phyloP scores from a whole-genome alignment of 2,329 filamentous ascomycete species.

The Mariannaea elegans region DNA sequence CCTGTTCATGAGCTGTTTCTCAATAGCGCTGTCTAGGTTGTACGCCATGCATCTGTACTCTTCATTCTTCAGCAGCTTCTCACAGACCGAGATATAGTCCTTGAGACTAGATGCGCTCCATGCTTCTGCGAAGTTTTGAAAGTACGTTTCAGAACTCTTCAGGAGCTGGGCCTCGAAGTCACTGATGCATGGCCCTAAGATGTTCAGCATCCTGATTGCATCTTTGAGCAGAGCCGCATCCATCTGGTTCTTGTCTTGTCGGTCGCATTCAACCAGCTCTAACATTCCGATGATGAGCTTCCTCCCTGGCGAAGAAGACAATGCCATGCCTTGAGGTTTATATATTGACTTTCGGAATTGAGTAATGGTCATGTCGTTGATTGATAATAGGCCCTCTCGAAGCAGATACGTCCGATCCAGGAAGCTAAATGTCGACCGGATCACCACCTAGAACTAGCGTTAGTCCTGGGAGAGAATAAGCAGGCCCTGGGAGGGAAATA shows the following conservation, averaged over 20 bases:
- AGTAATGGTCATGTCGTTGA: slow-evolving; percentile 82
- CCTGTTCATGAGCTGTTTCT: slow-evolving; percentile 75
- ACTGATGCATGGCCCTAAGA: slow-evolving; percentile 82
- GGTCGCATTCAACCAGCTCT: slow-evolving; percentile 77
- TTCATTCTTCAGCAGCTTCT: slow-evolving; percentile 76
- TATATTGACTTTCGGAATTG: slow-evolving; percentile 75
- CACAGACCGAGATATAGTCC: slow-evolving; percentile 77
- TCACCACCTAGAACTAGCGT: slow-evolving; percentile 64
- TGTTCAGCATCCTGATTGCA: slow-evolving; percentile 82
- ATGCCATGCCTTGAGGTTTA: slow-evolving; percentile 36
- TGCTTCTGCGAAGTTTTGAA: slow-evolving; percentile 73
- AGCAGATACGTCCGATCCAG: slow-evolving; percentile 90
- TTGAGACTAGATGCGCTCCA: slow-evolving; percentile 72
- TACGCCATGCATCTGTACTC: slow-evolving; percentile 80
- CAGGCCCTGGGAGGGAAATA: slow-evolving; percentile 49
- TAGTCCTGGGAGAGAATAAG: background rate
- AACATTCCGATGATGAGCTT: slow-evolving; percentile 67
- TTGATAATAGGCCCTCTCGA: slow-evolving; percentile 72
- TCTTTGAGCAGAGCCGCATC: slow-evolving; percentile 75
- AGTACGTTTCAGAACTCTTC: slow-evolving; percentile 71
- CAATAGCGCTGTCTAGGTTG: slow-evolving; percentile 84
- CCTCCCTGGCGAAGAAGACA: slow-evolving; percentile 35
- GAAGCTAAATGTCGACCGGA: slow-evolving; percentile 92
- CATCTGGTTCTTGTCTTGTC: slow-evolving; percentile 64
- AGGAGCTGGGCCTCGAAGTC: slow-evolving; percentile 83